Evolutionary conservation across 208 protist genomes (phyloP).

Genomic region (Wallacemonas sp.): DNA sequence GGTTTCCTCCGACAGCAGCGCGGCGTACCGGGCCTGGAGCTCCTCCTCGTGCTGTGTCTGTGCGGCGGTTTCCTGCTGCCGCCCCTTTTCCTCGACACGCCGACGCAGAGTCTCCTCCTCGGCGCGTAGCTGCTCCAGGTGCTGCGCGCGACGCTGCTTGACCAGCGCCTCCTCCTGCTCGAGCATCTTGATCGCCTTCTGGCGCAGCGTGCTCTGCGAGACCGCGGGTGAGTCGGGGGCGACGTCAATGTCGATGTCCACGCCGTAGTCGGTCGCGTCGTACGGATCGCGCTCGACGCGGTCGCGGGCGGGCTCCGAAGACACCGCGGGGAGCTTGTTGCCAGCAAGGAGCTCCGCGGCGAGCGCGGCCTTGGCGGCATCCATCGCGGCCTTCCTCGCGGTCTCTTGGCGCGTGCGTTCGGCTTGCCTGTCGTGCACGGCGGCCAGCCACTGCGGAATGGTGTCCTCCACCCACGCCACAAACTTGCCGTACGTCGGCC

Average conservation of each 20-base stretch:
- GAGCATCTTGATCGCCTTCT: conserved; percentile 74
- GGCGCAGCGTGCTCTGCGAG: conserved; percentile 39
- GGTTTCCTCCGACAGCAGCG: conserved; percentile 40
- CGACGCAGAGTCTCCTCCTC: conserved; percentile 29
- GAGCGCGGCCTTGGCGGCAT: conserved; percentile 60
- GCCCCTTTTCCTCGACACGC: conserved; percentile 30
- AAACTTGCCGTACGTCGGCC: conserved; percentile 46
- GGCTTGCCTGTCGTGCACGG: conserved; percentile 37
- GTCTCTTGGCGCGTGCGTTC: conserved; percentile 27
- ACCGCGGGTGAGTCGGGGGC: conserved; percentile 4
- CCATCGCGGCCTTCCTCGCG: conserved; percentile 48
- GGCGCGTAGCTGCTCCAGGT: conserved; percentile 26
- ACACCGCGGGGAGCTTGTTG: conserved; percentile 11
- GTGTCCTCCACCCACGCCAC: conserved; percentile 53
- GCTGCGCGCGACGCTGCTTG: conserved; percentile 21
- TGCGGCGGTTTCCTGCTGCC: conserved; percentile 22
- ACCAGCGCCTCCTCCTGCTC: conserved; percentile 63
- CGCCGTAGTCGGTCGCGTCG: conserved; percentile 20
- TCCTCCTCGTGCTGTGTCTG: conserved; percentile 27
- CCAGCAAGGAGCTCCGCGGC: conserved; percentile 50
- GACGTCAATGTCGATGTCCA: conserved; percentile 4
- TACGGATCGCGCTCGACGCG: background rate
- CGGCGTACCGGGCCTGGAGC: conserved; percentile 34
- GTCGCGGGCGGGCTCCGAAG: background rate
- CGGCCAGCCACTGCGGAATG: conserved; percentile 65